Evolutionary conservation across 2,329 filamentous ascomycete genomes (phyloP), one percentile per base, ranked within the genome.

Genomic region (Xylariaceae sp.): DNA sequence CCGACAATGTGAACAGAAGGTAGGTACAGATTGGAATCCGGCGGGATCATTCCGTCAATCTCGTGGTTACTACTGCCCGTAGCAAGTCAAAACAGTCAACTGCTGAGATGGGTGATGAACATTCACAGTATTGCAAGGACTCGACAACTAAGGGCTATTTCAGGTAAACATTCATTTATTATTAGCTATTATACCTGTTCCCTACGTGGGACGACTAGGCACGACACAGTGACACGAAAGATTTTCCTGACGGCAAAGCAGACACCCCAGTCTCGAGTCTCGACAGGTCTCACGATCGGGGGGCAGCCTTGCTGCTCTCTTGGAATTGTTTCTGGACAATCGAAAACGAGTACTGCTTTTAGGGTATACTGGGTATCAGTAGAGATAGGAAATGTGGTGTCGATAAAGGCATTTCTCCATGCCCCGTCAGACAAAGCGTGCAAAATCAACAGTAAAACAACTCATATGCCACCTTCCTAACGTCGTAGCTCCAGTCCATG

Each of bases 301-400:
- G 47, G 53, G 48, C 57, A n/a, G 54, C 55, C 55, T 54, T 51
- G 52, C 35, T 53, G 47, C 23, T 51, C 59, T 57, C 48, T 56
- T 54, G 37, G 18, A n/a, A 54, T 60, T 57, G 17, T 59, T 49
- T 18, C 39, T 62, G 58, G 47, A 55, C 55, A 50, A 52, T 57
- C 61, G 63, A 59, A 56, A 57, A 58, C 58, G 68, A 71, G 65
- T 67, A 68, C 67, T 64, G 60, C 64, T 65, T 65, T 45, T 54
- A 62, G 70, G 70, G 71, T 73, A 73, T 72, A 73, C 70, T 73
- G 71, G 71, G 71, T 73, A 73, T 73, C 71, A 72, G 71, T 66
- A 67, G 69, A 70, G 55, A 56, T 69, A 70, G 68, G 67, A 72
- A 72, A 72, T 67, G 61, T 64, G 66, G 58, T 64, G 59, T 56